Evolutionary conservation across 169 alveolate species (phyloP).

Genomic region (Fabrea salina): DNA sequence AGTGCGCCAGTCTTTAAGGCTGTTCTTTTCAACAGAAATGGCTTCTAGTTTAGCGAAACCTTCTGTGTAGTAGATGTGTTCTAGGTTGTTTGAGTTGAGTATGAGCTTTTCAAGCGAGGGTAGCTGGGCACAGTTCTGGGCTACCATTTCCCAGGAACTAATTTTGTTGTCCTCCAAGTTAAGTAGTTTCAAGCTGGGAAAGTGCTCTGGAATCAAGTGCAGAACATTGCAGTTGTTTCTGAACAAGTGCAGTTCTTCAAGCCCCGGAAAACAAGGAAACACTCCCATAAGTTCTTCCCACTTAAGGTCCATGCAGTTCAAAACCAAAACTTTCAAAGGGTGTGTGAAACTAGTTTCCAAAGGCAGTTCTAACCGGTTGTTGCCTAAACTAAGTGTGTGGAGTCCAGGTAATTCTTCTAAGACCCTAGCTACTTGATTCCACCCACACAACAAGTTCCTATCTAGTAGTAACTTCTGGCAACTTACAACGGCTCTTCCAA

Average conservation of each 20-base stretch:
- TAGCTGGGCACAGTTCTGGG: background rate
- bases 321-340: background rate
- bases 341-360: background rate
- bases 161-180: constrained; percentile 27
- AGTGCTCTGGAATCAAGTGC: background rate
- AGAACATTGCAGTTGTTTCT: constrained; percentile 16
- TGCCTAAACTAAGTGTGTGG: constrained; percentile 7
- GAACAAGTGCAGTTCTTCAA: constrained; percentile 1
- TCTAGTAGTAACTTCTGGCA: constrained; percentile 25
- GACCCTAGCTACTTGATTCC: constrained; percentile 10
- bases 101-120: background rate
- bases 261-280: background rate
- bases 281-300: background rate
- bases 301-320: background rate
- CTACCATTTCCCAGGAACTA: background rate
- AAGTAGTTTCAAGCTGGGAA: background rate
- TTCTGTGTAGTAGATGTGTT: background rate
- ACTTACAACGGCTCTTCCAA: background rate
- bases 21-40: background rate
- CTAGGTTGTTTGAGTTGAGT: background rate
- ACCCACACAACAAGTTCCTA: background rate
- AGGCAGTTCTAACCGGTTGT: background rate
- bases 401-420: constrained; percentile 4
- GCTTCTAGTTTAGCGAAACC: background rate
- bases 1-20: background rate